These are phyloP conservation scores for Acanthamoeba healyi DNA, from an alignment of 208 protist genomes.

Conservation along the genomic window DNA sequence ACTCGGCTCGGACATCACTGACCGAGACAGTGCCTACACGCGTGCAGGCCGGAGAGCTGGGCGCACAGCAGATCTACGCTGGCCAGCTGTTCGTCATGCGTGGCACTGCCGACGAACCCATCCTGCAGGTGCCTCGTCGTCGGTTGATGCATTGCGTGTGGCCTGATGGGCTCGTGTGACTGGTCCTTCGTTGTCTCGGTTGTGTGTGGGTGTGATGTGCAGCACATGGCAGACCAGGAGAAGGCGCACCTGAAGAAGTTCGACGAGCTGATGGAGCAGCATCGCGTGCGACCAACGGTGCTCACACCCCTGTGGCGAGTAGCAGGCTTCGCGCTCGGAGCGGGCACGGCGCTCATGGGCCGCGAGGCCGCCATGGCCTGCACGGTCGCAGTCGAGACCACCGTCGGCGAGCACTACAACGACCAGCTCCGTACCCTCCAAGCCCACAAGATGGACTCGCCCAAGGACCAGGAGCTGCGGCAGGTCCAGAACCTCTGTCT, in stretches of 20 bases:
- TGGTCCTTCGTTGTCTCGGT: neutral
- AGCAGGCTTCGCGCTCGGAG: conserved; percentile 85
- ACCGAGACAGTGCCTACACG: neutral
- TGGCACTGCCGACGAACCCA: conserved; percentile 65
- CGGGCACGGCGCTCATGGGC: conserved; percentile 86
- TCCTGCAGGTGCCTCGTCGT: conserved; percentile 13
- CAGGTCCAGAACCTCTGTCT: neutral
- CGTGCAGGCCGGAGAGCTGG: conserved; percentile 85
- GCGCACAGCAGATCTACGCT: conserved; percentile 87
- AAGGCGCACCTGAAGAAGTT: conserved; percentile 85
- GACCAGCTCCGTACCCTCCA: conserved; percentile 86
- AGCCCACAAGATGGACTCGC: conserved; percentile 11
- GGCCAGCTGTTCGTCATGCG: conserved; percentile 86
- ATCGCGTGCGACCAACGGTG: conserved; percentile 85
- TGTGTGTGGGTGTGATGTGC: neutral
- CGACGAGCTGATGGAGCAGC: conserved; percentile 79
- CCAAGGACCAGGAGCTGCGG: conserved; percentile 78
- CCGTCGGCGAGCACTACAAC: conserved; percentile 89
- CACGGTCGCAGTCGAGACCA: conserved; percentile 88
- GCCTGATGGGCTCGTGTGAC: neutral
- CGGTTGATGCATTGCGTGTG: neutral
- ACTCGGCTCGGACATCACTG: neutral
- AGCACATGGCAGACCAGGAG: conserved; percentile 88
- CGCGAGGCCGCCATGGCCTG: conserved; percentile 90
- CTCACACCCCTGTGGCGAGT: conserved; percentile 86